Conservation (phyloP, 1,139 yeast genomes). For the Taiozyma sp. region DNA sequence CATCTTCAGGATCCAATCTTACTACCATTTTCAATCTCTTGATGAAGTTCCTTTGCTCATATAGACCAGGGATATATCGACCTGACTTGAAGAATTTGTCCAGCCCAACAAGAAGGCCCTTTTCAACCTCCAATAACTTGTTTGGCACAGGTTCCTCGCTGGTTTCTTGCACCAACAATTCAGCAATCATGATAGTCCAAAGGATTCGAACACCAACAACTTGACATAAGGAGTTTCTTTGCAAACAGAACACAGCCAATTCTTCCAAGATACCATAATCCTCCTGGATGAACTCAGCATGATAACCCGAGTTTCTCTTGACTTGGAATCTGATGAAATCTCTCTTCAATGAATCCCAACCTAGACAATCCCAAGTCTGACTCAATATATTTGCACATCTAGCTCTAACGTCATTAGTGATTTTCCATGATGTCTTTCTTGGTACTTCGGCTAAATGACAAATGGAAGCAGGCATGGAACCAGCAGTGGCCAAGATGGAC, state of each 20-base stretch:
- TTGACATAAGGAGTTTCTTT: slow-evolving; percentile 59
- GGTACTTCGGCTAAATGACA: slow-evolving; percentile 70
- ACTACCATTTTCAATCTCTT: slow-evolving; percentile 45
- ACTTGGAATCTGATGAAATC: slow-evolving; percentile 59
- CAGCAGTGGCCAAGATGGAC: slow-evolving; percentile 43
- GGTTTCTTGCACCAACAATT: slow-evolving; percentile 51
- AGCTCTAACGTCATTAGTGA: slow-evolving; percentile 60
- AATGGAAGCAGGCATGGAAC: slow-evolving; percentile 51
- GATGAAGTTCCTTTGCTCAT: slow-evolving; percentile 51
- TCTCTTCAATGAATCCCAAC: slow-evolving; percentile 59
- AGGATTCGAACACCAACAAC: slow-evolving; percentile 60
- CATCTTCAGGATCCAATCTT: slow-evolving; percentile 62
- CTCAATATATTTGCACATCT: slow-evolving; percentile 51
- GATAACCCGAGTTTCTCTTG: slow-evolving; percentile 64
- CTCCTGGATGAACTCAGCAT: slow-evolving; percentile 55
- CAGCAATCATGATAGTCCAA: slow-evolving; percentile 67
- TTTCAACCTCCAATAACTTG: slow-evolving; percentile 54
- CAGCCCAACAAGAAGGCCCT: slow-evolving; percentile 55
- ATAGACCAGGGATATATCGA: slow-evolving; percentile 48
- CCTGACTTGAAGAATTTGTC: slow-evolving; percentile 59
- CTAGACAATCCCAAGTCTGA: slow-evolving; percentile 69
- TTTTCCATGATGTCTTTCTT: slow-evolving; percentile 59
- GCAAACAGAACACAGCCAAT: slow-evolving; percentile 63
- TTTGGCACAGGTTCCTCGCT: slow-evolving; percentile 58
- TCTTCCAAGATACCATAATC: slow-evolving; percentile 60